Base-by-base conservation (phyloP, 176 grass and related monocot genomes). In the Avena insularis region DNA sequence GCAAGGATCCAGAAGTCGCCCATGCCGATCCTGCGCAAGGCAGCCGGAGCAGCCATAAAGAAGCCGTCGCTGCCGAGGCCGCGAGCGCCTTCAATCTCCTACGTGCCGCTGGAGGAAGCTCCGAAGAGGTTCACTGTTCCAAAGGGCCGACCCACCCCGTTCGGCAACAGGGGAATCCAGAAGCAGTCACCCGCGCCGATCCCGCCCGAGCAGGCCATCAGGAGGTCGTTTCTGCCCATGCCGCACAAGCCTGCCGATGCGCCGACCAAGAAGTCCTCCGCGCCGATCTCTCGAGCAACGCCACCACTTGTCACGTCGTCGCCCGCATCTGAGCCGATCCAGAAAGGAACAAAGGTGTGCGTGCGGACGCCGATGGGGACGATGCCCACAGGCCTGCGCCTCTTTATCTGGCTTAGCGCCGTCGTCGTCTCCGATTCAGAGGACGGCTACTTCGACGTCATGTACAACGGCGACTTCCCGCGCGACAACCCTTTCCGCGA, bases 391-490 rank as follows among this genome's bases (percentile, higher is more conserved):
- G n/a, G 69, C n/a, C 31, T 46, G 48, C 33, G 6, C 1, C 71
- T 87, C 11, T 79, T 88, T 23, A 6, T 86, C 15, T 86, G 62
- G 75, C 75, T 70, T 15, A 14, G 49, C 35, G 35, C 79, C 6
- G 12, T 68, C 35, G 79, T 77, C 3, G 21, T 82, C 31, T 46
- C 48, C 13, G 56, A 20, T 6, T 15, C 15, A 4, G 48, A 48
- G 9, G 48, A 77, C 1, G 58, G 70, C 10, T 65, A 46, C 27
- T 48, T 82, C 3, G 20, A 25, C 0, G n/a, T 87, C 6, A 38
- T 46, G 10, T 77, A 77, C 69, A 20, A 57, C 1, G 57, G 57
- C 56, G 49, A 51, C 14, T 27, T 71, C 40, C 77, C 27, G 9
- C 12, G 4, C 19, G 46, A 21, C 13, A 27, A 87, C n/a, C 46